Percentiles rank a stretch among this genome's conserved stretches.
Conservation (phyloP, 1,284 basidiomycete species). For the Marasmius fiardii region DNA sequence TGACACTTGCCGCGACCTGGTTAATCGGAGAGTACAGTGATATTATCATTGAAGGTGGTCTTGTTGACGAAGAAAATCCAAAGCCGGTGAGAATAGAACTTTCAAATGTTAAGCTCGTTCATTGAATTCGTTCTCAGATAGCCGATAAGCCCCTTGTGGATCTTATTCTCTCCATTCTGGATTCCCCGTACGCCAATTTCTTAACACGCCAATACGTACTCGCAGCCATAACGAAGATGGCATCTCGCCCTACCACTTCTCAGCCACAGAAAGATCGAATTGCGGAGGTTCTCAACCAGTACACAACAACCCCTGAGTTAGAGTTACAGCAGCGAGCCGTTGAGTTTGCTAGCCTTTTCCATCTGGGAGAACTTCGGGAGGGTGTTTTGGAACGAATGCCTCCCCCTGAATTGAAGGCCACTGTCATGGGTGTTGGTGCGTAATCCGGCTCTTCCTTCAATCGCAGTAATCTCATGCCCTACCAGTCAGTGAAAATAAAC, state of each 20-base stretch:
- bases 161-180: conserved; percentile 82
- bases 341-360: conserved; percentile 88
- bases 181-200: conserved; percentile 93
- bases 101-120: background rate
- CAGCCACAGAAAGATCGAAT: conserved; percentile 75
- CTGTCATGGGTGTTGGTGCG: conserved; percentile 87
- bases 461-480: conserved; percentile 1
- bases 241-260: conserved; percentile 69
- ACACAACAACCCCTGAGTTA: conserved; percentile 84
- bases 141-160: conserved; percentile 85
- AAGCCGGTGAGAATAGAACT: conserved; percentile 46
- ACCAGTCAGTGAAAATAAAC: conserved; percentile 88
- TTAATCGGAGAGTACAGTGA: conserved; percentile 97
- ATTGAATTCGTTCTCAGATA: conserved; percentile 39
- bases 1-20: conserved; percentile 94
- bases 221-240: conserved; percentile 88
- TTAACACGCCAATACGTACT: conserved; percentile 92
- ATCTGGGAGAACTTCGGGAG: conserved; percentile 70
- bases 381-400: conserved; percentile 99
- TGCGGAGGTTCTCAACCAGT: conserved; percentile 70
- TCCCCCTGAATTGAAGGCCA: conserved; percentile 92
- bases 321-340: conserved; percentile 96
- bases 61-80: conserved; percentile 86
- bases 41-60: conserved; percentile 81
- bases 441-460: conserved; percentile 16